Base-by-base conservation (phyloP, 352 stramenopile species). In the Globisporangium viniferum region DNA sequence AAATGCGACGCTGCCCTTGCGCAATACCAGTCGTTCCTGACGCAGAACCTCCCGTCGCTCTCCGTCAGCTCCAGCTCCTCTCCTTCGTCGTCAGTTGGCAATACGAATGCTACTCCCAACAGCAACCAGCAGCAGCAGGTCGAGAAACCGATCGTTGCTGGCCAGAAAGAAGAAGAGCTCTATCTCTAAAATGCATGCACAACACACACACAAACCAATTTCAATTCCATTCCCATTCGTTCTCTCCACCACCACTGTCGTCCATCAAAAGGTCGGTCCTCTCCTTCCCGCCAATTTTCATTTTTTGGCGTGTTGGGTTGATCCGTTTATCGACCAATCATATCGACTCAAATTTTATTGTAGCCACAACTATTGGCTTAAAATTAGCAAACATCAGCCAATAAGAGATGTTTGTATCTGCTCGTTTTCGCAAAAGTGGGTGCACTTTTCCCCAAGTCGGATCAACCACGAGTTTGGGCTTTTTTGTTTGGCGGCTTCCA, bases 1-100 rank as follows among this genome's bases (percentile, higher is more conserved):
- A 95, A 95, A 66, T 86, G 80, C 35, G 77, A 89, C 49, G 66
- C 70, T 51, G 83, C 78, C n/a, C 73, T 80, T 24, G 70, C 74
- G 27, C 68, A 74, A 20, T 86, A 91, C 71, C 72, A 88, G 51
- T 75, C 74, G 57, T 92, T 92, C 65, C 53, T 92, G 18, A 48
- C 69, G 57, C 75, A 80, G 55, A 74, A 73, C 48, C 66, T 70
- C 12, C 31, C 41, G 8, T 44, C 54, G 14, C 14, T 68, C 44
- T 54, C 67, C 10, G 60, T 59, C 60, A 72, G 29, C 55, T 20
- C 55, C 20, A 46, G 55, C 12, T 46, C 55, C 59, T 64, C 59
- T 31, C 2, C 36, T 8, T 35, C 59, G 36, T 54, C 44, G 59
- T 55, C 59, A 24, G 44, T 64, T 64, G 59, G 59, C 59, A 64